Evolutionary conservation across 345 rosid genomes (phyloP), one percentile per base, ranked within the genome.

Genomic region (Atalantia buxifolia): DNA sequence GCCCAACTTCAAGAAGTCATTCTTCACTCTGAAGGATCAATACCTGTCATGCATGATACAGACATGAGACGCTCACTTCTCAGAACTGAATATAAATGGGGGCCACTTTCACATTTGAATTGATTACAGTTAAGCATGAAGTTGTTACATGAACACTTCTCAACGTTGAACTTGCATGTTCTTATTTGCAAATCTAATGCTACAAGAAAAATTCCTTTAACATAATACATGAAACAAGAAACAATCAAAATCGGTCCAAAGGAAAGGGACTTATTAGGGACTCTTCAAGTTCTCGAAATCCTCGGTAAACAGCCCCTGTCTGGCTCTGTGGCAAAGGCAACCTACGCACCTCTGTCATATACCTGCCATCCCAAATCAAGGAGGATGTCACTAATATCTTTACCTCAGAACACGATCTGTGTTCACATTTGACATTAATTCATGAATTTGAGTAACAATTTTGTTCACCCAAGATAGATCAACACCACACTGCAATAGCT

Each of bases 301-400:
- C 97, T 81, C 86, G 77, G 83, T 92, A 94, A 50, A 96, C 97
- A 9, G 78, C 82, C 83, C 91, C 98, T 0, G 95, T 94, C 85
- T 76, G 88, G 82, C 82, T 88, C 74, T 86, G 92, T 30, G 98
- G 97, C 36, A 96, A 91, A 28, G 99, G 79, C 78, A 96, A 78
- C 85, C 98, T 85, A 82, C 91, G 85, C 28, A 96, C 92, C 87
- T 94, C 99, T 2, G 99, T 91, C 97, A 90, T 93, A 80, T 87
- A 95, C 93, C 99, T 95, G 92, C 62, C 1, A n/a, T 59, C 27
- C 62, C 27, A 59, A 59, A 22, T 59, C 14, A 59, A 59, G 28
- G 28, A 59, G 27, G 24, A 74, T 45, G 25, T 45, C 31, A 82
- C 24, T 21, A 33, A 36, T 40, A 75, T 28, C 40, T 59, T 28